A percentile compares a stretch with the other conserved stretches of the same genome.
phyloP scores from a whole-genome alignment of 257 asterid genomes.

The Fraxinus anomala region DNA sequence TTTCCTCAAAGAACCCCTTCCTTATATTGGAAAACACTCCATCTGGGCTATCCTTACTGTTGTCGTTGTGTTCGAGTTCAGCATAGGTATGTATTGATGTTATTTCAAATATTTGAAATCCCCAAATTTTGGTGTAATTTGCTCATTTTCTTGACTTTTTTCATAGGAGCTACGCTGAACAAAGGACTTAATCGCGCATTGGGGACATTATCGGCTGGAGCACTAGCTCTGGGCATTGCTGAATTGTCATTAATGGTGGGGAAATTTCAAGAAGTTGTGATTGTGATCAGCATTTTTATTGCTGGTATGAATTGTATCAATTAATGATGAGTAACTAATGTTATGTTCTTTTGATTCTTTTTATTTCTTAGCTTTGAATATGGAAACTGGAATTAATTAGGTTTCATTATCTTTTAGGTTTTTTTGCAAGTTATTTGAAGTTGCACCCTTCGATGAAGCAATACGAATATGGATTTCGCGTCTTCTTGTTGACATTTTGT shows the following conservation, averaged over 20 bases:
- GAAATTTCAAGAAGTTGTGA: constrained; percentile 51
- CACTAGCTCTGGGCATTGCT: constrained; percentile 46
- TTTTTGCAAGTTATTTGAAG: constrained; percentile 71
- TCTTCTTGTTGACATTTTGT: constrained; percentile 80
- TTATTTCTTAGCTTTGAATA: constrained; percentile 8
- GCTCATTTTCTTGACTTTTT: neutral
- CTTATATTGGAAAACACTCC: constrained; percentile 48
- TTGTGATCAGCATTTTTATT: constrained; percentile 70
- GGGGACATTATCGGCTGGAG: constrained; percentile 58
- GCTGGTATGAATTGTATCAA: constrained; percentile 49
- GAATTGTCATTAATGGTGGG: constrained; percentile 52
- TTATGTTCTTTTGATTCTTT: neutral
- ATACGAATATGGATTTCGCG: constrained; percentile 90
- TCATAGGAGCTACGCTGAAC: constrained; percentile 47
- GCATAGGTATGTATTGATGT: constrained; percentile 56
- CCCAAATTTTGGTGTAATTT: neutral
- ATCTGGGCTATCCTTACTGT: constrained; percentile 87
- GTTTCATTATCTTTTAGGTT: constrained; percentile 24
- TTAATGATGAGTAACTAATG: neutral
- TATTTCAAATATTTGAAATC: neutral
- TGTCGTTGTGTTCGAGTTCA: constrained; percentile 87
- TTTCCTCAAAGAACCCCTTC: constrained; percentile 62
- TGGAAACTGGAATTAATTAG: neutral
- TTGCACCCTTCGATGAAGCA: constrained; percentile 81
- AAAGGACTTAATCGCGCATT: constrained; percentile 54